phyloP scores from a whole-genome alignment of 2,329 filamentous ascomycete genomes.

The Cordyceps javanica region DNA sequence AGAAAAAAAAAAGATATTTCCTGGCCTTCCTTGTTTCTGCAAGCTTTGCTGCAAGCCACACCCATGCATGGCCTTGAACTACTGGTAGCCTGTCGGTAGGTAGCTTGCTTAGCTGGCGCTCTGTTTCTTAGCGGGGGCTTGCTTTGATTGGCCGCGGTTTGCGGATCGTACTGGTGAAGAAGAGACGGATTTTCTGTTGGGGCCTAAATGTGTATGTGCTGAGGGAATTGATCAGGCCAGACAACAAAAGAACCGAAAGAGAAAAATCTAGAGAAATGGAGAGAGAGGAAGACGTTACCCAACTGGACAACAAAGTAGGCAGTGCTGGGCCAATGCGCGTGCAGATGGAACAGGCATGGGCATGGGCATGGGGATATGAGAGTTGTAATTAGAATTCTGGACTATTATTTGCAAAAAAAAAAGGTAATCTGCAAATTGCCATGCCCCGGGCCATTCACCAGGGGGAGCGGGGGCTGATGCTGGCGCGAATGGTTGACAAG shows the following conservation, averaged over 20 bases:
- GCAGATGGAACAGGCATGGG: background rate
- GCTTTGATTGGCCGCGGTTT: background rate
- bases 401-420: background rate
- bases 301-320: too few relatives aligned
- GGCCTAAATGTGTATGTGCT: too few relatives aligned
- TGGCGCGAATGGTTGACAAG: too few relatives aligned
- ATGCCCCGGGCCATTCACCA: too few relatives aligned
- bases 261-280: too few relatives aligned
- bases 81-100: background rate
- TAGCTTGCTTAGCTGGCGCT: too few relatives aligned
- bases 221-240: background rate
- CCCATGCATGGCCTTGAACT: background rate
- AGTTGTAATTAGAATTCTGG: background rate
- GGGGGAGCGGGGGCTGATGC: too few relatives aligned
- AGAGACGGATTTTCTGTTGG: background rate
- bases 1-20: background rate
- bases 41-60: background rate
- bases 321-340: conserved; percentile 6
- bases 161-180: background rate
- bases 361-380: too few relatives aligned
- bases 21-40: background rate
- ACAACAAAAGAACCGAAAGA: too few relatives aligned
- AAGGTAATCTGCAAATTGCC: background rate
- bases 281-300: too few relatives aligned
- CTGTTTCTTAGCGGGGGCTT: too few relatives aligned